These are phyloP conservation scores for Vanrija sp. DNA, from an alignment of 1,284 basidiomycete species.

Conservation along the genomic window DNA sequence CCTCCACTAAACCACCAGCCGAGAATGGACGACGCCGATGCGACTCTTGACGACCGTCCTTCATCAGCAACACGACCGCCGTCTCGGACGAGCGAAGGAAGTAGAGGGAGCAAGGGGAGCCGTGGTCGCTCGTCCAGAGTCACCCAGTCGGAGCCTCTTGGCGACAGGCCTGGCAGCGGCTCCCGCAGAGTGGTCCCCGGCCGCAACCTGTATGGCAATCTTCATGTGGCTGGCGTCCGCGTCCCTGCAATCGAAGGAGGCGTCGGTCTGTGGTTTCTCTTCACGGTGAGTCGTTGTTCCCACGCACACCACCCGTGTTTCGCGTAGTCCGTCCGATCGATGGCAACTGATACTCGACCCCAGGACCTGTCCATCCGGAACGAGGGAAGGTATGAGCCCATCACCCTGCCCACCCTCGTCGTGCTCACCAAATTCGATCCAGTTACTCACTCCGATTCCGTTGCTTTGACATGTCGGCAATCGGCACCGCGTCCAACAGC, in stretches of 20 bases:
- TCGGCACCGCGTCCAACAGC: background rate
- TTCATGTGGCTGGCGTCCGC: constrained; percentile 36
- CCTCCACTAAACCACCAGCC: no score
- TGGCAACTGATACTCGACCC: background rate
- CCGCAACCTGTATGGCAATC: constrained; percentile 36
- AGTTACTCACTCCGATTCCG: constrained; percentile 38
- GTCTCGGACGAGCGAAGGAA: background rate
- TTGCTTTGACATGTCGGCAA: constrained; percentile 35
- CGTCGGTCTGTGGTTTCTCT: constrained; percentile 43
- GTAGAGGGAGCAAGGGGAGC: background rate
- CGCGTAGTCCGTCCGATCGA: background rate
- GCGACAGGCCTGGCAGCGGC: background rate
- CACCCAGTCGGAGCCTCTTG: background rate
- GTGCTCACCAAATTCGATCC: background rate
- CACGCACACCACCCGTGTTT: background rate
- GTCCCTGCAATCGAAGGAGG: constrained; percentile 34
- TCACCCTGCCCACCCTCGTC: no score
- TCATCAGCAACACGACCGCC: background rate
- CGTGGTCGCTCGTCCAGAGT: constrained; percentile 1
- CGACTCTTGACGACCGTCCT: no score
- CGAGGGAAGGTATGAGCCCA: constrained; percentile 34
- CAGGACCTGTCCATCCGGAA: constrained; percentile 41
- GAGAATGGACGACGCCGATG: no score
- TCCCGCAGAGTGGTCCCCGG: constrained; percentile 2
- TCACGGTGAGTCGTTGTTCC: constrained; percentile 30